phyloP scores from a whole-genome alignment of 139 green algal genomes.

The Chlorella sp. region DNA sequence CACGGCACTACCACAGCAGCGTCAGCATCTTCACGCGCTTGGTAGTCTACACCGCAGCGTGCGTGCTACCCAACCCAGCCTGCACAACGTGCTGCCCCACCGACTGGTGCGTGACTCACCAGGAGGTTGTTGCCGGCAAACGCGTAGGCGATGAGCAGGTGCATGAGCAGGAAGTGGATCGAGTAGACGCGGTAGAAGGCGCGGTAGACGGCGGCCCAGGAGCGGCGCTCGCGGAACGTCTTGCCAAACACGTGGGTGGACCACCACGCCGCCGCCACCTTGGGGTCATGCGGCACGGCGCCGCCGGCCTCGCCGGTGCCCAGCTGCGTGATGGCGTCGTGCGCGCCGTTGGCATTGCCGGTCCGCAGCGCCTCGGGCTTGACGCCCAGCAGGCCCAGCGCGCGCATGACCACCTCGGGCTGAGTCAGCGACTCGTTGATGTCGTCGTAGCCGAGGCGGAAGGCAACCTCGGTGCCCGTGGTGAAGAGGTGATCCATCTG shows the following conservation, averaged over 20 bases:
- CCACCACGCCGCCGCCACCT: conserved; percentile 22
- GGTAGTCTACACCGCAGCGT: too few species aligned
- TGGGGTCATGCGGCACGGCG: not conserved
- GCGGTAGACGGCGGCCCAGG: conserved; percentile 32
- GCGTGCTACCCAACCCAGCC: too few species aligned
- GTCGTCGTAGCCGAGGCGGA: conserved; percentile 59
- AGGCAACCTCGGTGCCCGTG: conserved; percentile 28
- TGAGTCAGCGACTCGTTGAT: conserved; percentile 65
- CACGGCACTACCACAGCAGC: too few species aligned
- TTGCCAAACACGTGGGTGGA: conserved; percentile 39
- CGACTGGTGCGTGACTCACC: too few species aligned
- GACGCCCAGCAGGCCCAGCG: not conserved
- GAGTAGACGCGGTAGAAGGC: conserved; percentile 38
- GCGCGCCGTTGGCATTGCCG: not conserved
- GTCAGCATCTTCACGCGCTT: too few species aligned
- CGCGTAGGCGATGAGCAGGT: conserved; percentile 9
- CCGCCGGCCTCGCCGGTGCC: not conserved
- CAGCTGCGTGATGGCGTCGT: conserved; percentile 4
- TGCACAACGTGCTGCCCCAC: too few species aligned
- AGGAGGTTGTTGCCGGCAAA: conserved; percentile 4
- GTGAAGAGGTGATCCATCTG: conserved; percentile 11
- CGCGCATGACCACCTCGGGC: conserved; percentile 14
- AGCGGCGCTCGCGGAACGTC: conserved; percentile 44
- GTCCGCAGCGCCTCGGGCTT: not conserved
- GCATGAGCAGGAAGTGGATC: conserved; percentile 13